Conservation (phyloP, 176 grass and related monocot species). For the Paspalum vaginatum region DNA sequence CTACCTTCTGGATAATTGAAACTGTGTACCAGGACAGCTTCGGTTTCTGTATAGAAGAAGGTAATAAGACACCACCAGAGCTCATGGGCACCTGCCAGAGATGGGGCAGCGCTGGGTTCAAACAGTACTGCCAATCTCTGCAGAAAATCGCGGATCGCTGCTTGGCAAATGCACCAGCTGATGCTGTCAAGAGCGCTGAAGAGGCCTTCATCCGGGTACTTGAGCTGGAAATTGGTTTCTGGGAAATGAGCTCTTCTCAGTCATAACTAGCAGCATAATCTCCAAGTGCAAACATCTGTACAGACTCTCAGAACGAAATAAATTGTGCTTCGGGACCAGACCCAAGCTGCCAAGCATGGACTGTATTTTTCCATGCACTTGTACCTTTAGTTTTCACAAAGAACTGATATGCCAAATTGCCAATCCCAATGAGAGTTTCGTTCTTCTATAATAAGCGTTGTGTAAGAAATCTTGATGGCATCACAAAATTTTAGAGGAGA, state of each 20-base stretch:
- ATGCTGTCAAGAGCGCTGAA: constrained; percentile 60
- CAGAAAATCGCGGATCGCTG: constrained; percentile 65
- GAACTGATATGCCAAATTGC: background rate
- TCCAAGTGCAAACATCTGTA: background rate
- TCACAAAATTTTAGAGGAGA: too few relatives aligned
- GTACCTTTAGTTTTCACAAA: constrained; percentile 4
- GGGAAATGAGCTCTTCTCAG: constrained; percentile 74
- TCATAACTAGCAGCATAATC: background rate
- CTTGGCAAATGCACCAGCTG: constrained; percentile 51
- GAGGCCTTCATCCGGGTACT: constrained; percentile 70
- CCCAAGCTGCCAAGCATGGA: background rate
- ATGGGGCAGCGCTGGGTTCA: constrained; percentile 76
- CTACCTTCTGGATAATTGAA: constrained; percentile 85
- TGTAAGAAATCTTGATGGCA: too few relatives aligned
- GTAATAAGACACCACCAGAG: constrained; percentile 60
- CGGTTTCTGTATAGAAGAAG: constrained; percentile 66
- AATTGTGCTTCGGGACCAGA: constrained; percentile 8
- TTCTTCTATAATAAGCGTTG: too few relatives aligned
- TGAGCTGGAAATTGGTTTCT: constrained; percentile 79
- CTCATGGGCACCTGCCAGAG: constrained; percentile 76
- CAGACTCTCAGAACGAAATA: constrained; percentile 21
- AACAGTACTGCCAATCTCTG: constrained; percentile 76
- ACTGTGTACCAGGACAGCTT: constrained; percentile 91
- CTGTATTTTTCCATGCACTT: background rate
- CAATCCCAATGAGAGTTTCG: background rate